phyloP scores from a whole-genome alignment of 1,284 basidiomycete genomes.

The Xanthoconium separans region DNA sequence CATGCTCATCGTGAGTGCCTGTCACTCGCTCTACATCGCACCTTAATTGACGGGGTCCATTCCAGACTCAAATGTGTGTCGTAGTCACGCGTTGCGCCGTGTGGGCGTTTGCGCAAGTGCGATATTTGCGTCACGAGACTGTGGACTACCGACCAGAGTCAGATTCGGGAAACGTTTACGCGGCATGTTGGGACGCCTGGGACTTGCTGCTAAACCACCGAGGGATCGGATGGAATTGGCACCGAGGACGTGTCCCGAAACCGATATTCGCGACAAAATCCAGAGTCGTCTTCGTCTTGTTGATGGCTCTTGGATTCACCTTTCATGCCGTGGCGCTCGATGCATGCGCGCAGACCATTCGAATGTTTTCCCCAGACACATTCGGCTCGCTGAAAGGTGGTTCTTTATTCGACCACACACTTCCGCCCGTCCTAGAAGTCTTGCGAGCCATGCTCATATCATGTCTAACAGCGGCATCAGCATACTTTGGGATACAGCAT shows the following conservation, averaged over 20 bases:
- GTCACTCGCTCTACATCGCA: not conserved
- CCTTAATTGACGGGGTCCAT: not conserved
- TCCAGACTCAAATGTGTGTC: conserved; percentile 19
- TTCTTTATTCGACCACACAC: not conserved
- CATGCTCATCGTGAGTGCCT: conserved; percentile 18
- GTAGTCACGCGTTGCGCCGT: conserved; percentile 14
- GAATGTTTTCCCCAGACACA: not conserved
- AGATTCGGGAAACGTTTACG: conserved; percentile 1
- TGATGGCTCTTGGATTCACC: not conserved
- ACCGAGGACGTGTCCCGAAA: conserved; percentile 11
- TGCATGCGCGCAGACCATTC: not conserved
- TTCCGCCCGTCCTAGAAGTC: conserved; percentile 40
- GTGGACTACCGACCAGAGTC: not conserved
- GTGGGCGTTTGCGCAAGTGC: conserved; percentile 19
- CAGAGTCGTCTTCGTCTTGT: not conserved
- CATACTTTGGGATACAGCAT: conserved; percentile 47
- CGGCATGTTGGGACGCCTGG: conserved; percentile 25
- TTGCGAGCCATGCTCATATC: conserved; percentile 41
- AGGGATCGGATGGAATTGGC: conserved; percentile 32
- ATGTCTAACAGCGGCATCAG: conserved; percentile 38
- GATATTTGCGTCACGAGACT: conserved; percentile 8
- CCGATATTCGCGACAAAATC: not conserved
- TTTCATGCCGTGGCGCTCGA: not conserved
- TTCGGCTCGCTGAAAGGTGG: not conserved
- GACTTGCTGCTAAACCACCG: conserved; percentile 24